Evolutionary conservation across 169 alveolate species (phyloP), one percentile per base, ranked within the genome.

Genomic region (Plasmodium billcollinsi): DNA sequence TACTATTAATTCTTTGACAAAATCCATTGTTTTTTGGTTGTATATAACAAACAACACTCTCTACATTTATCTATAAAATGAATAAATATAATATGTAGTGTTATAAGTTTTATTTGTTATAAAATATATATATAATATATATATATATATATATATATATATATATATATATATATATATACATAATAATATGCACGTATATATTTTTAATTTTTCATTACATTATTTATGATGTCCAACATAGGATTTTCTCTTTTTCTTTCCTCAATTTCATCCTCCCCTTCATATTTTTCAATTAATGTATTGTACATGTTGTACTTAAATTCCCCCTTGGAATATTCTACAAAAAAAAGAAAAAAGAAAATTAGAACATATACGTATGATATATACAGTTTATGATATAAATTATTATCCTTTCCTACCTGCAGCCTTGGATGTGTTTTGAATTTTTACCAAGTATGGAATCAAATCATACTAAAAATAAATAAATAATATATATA

Each of bases 391-490:
- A 33, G 43, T 5, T 33, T 5, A 33, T 33, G 43, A 33, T 33
- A 33, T 33, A 33, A 33, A 33, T 33, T 33, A 43, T n/a, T 63
- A 18, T 56, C 14, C 24, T 18, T n/a, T 20, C 26, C 33, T 76
- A 76, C 89, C 75, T n/a, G 71, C 72, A 11, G 80, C 63, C 18
- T 29, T 66, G 9, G 39, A 73, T n/a, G 72, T 80, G 21, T 80
- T 80, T 49, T 80, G 90, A 18, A 80, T 80, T 12, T 67, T 80
- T 14, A 80, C 78, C 26, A 80, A 39, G n/a, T 80, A 80, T 11
- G 90, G 90, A 33, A 80, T 66, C n/a, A 80, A 50, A 5, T 80
- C 90, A 47, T 80, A 80, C 89, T 76, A 56, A 26, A 73, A 12
- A 26, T 50, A n/a, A 49, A 71, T 12, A 20, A 70, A 70, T 6